Base-by-base conservation (phyloP, 2,329 filamentous ascomycete genomes). In the Cladosporium austrohemisphaericum region DNA sequence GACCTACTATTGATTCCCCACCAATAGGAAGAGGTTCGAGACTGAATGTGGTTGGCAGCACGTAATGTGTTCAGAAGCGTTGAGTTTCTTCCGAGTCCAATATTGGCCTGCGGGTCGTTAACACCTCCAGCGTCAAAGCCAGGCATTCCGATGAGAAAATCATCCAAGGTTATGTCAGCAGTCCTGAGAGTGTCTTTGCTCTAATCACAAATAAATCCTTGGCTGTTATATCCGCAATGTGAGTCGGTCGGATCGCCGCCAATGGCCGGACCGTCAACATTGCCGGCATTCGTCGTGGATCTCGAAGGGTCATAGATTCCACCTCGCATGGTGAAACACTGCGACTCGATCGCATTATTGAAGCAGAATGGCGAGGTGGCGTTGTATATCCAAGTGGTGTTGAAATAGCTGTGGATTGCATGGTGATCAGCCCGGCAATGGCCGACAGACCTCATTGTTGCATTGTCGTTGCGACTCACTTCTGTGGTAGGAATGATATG, bases 51-150 rank as follows among this genome's bases (percentile, higher is more conserved):
- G 5, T 54, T 53, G 18, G 49, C 37, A 5, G 51, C 44, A 28
- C 43, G 29, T 10, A 65, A 52, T 4, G 55, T 37, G n/a, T 55
- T 54, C 2, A 65, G 49, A 9, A 65, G 22, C 7, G 60, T 63
- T 3, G 62, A 64, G 25, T 64, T 61, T 2, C 31, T 45, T 13
- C 61, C 61, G n/a, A 64, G 41, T 52, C 56, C 67, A 4, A 60
- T 26, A 6, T 22, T 25, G 13, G 22, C 49, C 23, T 55, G 52
- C 4, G 49, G 49, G 31, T 54, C 35, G 20, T 48, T 40, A 8
- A 35, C 28, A 23, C 40, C 40, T 10, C 28, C 50, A 5, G 49
- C 44, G 9, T 53, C 50, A 6, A 50, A 50, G 3, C 53, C 50
- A 3, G 55, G 48, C 50, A 56, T 56, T 2, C 55, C 56, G 10